Evolutionary conservation across 1,139 yeast genomes (phyloP).

Genomic region (Diutina ranongensis): DNA sequence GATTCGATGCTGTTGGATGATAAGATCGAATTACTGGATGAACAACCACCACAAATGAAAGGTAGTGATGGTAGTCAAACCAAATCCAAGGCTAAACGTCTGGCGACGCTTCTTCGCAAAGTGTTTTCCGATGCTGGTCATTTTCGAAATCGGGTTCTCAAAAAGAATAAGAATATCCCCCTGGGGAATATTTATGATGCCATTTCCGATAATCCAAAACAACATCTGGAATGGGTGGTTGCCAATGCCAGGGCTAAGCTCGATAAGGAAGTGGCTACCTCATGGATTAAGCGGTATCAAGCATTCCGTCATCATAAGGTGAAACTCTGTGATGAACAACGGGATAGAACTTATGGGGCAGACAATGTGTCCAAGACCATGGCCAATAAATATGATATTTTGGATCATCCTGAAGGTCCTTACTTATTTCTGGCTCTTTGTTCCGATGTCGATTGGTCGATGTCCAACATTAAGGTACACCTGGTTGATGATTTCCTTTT

Average conservation of each 20-base stretch:
- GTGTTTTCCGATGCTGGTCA: slow-evolving; percentile 1
- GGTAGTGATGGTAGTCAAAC: no score
- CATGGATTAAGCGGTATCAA: slow-evolving; percentile 50
- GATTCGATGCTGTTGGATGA: slow-evolving; percentile 8
- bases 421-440: slow-evolving; percentile 23
- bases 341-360: slow-evolving; percentile 23
- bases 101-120: neutral
- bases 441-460: slow-evolving; percentile 19
- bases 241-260: slow-evolving; percentile 24
- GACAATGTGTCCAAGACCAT: slow-evolving; percentile 22
- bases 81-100: neutral
- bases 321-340: slow-evolving; percentile 18
- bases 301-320: slow-evolving; percentile 17
- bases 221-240: slow-evolving; percentile 16
- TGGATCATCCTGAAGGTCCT: slow-evolving; percentile 26
- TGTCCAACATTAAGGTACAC: slow-evolving; percentile 19
- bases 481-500: slow-evolving; percentile 25
- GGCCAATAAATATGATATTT: slow-evolving; percentile 24
- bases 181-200: neutral
- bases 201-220: neutral
- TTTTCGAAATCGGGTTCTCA: neutral
- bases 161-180: neutral
- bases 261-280: slow-evolving; percentile 40
- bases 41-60: neutral
- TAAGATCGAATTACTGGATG: slow-evolving; percentile 9